Percentiles rank a stretch among this genome's conserved stretches.
phyloP scores from a whole-genome alignment of 371 early-diverging fungal genomes.

The Capniomyces stellatus region DNA sequence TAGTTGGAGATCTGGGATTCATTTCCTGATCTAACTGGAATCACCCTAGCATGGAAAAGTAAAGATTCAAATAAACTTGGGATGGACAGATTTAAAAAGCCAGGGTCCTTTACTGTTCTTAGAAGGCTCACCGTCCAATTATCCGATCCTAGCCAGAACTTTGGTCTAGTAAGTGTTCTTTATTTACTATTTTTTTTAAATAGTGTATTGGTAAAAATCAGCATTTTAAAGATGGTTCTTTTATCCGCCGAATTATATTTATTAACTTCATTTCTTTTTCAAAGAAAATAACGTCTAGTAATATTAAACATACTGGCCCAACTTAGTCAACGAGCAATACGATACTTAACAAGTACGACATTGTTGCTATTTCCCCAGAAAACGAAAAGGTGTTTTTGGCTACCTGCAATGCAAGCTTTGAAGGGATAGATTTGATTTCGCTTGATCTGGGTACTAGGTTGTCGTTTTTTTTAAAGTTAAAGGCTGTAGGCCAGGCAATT shows the following conservation, averaged over 20 bases:
- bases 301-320: no score
- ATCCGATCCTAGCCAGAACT: constrained; percentile 30
- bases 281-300: no score
- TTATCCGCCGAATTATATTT: no score
- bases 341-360: constrained; percentile 39
- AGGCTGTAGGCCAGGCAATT: constrained; percentile 47
- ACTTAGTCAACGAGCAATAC: constrained; percentile 31
- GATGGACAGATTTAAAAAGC: not conserved
- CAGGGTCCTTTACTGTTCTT: constrained; percentile 7
- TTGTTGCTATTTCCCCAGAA: constrained; percentile 67
- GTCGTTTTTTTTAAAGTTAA: constrained; percentile 47
- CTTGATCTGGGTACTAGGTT: constrained; percentile 58
- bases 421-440: constrained; percentile 68
- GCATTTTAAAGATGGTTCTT: no score
- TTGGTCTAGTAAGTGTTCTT: constrained; percentile 11
- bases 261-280: no score
- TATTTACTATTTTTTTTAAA: no score
- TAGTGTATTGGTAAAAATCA: no score
- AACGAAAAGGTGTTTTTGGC: constrained; percentile 55
- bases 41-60: not conserved
- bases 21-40: not conserved
- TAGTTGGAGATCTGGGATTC: not conserved
- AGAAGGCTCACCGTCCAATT: constrained; percentile 19
- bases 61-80: not conserved
- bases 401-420: constrained; percentile 49